Evolutionary conservation across 352 stramenopile species (phyloP), one percentile per base, ranked within the genome.

Genomic region (Pythium periplocum): DNA sequence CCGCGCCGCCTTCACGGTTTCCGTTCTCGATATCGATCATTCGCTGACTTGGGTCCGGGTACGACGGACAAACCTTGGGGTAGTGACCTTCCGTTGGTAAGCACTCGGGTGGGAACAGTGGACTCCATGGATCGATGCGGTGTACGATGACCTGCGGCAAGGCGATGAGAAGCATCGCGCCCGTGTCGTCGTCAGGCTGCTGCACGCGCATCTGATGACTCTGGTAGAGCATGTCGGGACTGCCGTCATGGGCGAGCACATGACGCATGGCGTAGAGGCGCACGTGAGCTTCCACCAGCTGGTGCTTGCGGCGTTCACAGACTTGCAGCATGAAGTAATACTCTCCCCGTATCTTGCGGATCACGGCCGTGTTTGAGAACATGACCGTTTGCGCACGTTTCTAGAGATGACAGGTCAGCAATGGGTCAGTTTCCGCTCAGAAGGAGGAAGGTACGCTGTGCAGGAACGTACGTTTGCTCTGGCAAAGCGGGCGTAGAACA

Each of bases 291-390:
- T 95, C 84, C 2, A 90, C 81, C 12, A 95, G 80, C 54, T 96
- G 87, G 50, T 96, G 86, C 53, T 95, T 95, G 32, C 87, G 79
- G 35, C 86, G 72, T 57, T 96, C 87, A 48, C 87, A 96, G 1
- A 90, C 79, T 49, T 96, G 87, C 55, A 96, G 87, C 86, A 96
- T 96, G 46, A 96, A 86, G 73, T 95, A 96, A 57, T 84, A 95
- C 42, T 93, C 73, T 4, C 87, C 87, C 9, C 87, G 84, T 53
- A 96, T 95, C 61, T 88, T 83, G 36, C 87, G 87, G 66, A 96
- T 93, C 32, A 96, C 79, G 2, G 80, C 86, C 10, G 67, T 75
- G 34, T 91, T 83, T 4, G 79, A 84, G 48, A 96, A 95, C 63
- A 95, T 87, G 64, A 96, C 85, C 3, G 84, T 92, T 49, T 87